A percentile compares a stretch with the other conserved stretches of the same genome.
phyloP scores from a whole-genome alignment of 2,329 filamentous ascomycete species.

The Colletotrichum sp. region DNA sequence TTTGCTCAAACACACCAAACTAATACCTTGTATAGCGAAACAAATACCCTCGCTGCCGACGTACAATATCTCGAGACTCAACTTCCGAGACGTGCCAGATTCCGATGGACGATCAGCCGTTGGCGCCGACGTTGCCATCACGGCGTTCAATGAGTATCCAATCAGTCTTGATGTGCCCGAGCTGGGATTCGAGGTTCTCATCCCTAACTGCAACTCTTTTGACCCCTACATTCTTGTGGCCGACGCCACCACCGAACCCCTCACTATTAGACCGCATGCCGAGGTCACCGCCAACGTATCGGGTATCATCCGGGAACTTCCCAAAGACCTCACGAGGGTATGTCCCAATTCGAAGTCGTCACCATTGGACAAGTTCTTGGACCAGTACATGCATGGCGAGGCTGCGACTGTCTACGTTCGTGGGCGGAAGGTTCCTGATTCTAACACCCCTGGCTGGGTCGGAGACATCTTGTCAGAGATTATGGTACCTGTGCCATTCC shows the following conservation, averaged over 20 bases:
- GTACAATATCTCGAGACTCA: constrained; percentile 82
- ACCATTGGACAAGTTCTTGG: constrained; percentile 82
- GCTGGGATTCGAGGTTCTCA: constrained; percentile 83
- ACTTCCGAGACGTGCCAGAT: constrained; percentile 74
- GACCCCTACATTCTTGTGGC: constrained; percentile 82
- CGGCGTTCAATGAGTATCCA: constrained; percentile 78
- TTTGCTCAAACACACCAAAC: background rate
- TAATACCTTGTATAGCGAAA: constrained; percentile 53
- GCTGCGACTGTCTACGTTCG: constrained; percentile 83
- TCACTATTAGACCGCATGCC: constrained; percentile 71
- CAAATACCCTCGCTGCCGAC: constrained; percentile 79
- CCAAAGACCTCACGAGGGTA: constrained; percentile 71
- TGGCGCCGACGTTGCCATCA: constrained; percentile 78
- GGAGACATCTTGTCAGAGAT: constrained; percentile 80
- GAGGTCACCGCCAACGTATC: constrained; percentile 73
- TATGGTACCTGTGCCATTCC: constrained; percentile 83
- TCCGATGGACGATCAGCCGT: constrained; percentile 65
- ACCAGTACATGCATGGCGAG: constrained; percentile 81
- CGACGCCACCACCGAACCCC: constrained; percentile 70
- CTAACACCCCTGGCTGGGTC: constrained; percentile 82
- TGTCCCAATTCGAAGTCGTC: constrained; percentile 83
- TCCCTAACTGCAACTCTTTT: constrained; percentile 77
- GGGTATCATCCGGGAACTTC: constrained; percentile 75
- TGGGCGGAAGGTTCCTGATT: constrained; percentile 71
- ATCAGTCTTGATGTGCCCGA: constrained; percentile 78